These are phyloP conservation scores for Pichia sp. DNA, from an alignment of 1,139 yeast species.

Conservation along the genomic window DNA sequence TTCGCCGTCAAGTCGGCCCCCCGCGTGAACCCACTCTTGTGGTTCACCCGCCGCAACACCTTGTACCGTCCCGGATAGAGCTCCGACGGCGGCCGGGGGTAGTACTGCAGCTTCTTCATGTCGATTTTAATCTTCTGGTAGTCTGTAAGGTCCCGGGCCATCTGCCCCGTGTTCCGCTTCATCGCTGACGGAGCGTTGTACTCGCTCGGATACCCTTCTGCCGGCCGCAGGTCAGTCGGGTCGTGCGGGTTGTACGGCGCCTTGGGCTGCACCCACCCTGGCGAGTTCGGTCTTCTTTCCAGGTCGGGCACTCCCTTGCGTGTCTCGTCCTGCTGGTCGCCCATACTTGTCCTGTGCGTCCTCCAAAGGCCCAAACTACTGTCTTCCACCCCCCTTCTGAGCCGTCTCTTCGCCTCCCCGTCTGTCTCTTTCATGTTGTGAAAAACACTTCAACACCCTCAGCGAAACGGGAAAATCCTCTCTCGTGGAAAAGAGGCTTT, in stretches of 20 bases:
- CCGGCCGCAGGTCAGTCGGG: slow-evolving; percentile 69
- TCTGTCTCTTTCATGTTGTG: too few species aligned
- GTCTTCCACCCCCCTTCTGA: background rate
- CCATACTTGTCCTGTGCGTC: background rate
- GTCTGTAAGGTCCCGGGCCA: slow-evolving; percentile 66
- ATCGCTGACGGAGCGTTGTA: slow-evolving; percentile 52
- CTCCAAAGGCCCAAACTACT: too few species aligned
- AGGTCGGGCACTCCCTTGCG: slow-evolving; percentile 16
- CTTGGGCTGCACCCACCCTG: slow-evolving; percentile 76
- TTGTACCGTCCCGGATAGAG: slow-evolving; percentile 77
- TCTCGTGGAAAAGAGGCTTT: background rate
- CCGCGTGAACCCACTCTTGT: slow-evolving; percentile 49
- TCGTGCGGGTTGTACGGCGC: slow-evolving; percentile 88
- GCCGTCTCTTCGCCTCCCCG: background rate
- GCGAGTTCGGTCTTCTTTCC: slow-evolving; percentile 70
- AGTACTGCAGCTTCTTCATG: slow-evolving; percentile 67
- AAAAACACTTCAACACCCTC: too few species aligned
- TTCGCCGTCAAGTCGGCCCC: slow-evolving; percentile 52
- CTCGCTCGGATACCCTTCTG: slow-evolving; percentile 84
- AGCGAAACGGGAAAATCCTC: too few species aligned
- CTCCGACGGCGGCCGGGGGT: slow-evolving; percentile 73
- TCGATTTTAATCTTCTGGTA: slow-evolving; percentile 67
- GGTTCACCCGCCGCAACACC: slow-evolving; percentile 58
- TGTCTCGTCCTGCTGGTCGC: background rate
- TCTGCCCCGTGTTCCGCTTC: slow-evolving; percentile 50